Evolutionary conservation across 1,284 basidiomycete species (phyloP), one percentile per base, ranked within the genome.

Genomic region (Moniliella sp.): DNA sequence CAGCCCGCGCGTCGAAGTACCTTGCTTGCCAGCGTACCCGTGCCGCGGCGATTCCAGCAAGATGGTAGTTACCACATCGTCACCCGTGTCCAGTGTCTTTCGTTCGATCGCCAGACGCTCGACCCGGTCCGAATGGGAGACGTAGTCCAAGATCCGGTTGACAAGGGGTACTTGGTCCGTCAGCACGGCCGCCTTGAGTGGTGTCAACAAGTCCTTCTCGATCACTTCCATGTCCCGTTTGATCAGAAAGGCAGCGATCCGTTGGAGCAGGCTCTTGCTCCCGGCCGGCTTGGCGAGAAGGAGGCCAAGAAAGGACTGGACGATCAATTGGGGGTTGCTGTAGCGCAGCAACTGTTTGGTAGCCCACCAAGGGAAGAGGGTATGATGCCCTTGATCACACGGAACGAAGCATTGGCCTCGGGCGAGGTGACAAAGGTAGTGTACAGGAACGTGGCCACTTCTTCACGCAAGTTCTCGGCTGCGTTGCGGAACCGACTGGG

Each of bases 231-330:
- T 43, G 18, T 54, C 44, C 18, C 45, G 43, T 18, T 46, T 45
- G 15, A 59, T 40, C 21, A 54, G 48, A 29, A 42, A 51, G 14
- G 46, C 41, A 18, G 56, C 40, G 25, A 57, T 39, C 23, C 50
- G 43, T 38, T 59, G 56, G 26, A 59, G 40, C 15, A 59, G 47
- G 33, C 54, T 57, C 32, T 57, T 56, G 33, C 46, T 40, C 11
- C 56, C 56, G n/a, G 44, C 48, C 1, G 54, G 56, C 21, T 50
- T 37, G 10, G 54, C 54, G n/a, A 59, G 39, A 18, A 59, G 35
- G 15, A 59, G 38, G 19, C 42, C 41, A 12, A 59, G 40, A 13
- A 59, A 45, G 12, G 45, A 45, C 5, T 48, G 45, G 23, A 59
- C 50, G 50, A 59, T 50, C 9, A 38, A 44, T 39, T 54, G 43